Percentiles rank a stretch among this genome's conserved stretches.
Conservation (phyloP, 176 grass and related monocot genomes). For the Metroxylon sagu region DNA sequence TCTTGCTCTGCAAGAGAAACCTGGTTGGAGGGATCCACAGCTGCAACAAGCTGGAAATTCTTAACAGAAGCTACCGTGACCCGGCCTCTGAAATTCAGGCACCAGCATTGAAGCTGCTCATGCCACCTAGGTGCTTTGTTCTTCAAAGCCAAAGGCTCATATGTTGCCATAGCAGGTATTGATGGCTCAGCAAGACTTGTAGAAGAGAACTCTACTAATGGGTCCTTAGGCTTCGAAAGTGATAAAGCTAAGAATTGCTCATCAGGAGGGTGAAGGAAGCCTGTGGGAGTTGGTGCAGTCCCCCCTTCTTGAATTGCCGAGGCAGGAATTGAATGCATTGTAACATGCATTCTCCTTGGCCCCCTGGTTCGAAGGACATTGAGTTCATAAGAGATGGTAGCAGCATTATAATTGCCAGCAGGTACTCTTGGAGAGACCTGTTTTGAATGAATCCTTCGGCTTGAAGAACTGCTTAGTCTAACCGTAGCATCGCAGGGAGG, state of each 20-base stretch:
- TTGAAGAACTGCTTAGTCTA: slow-evolving; percentile 47
- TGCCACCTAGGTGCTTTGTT: slow-evolving; percentile 97
- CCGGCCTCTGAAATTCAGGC: slow-evolving; percentile 94
- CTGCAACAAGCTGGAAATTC: slow-evolving; percentile 93
- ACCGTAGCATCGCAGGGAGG: slow-evolving; percentile 48
- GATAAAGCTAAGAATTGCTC: slow-evolving; percentile 34
- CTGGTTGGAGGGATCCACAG: slow-evolving; percentile 47
- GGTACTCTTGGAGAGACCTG: slow-evolving; percentile 90
- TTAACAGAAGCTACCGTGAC: slow-evolving; percentile 96
- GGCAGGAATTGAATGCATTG: slow-evolving; percentile 70
- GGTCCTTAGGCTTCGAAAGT: slow-evolving; percentile 48
- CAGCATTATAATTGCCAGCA: slow-evolving; percentile 75
- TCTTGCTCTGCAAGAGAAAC: slow-evolving; percentile 58
- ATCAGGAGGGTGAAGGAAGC: slow-evolving; percentile 51
- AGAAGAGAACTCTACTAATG: slow-evolving; percentile 33
- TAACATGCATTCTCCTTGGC: slow-evolving; percentile 92
- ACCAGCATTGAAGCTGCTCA: slow-evolving; percentile 98
- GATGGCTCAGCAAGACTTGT: slow-evolving; percentile 35
- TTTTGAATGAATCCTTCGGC: slow-evolving; percentile 66
- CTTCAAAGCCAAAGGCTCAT: slow-evolving; percentile 58
- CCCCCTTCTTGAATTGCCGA: slow-evolving; percentile 60
- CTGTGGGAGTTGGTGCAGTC: slow-evolving; percentile 62
- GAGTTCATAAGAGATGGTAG: slow-evolving; percentile 76
- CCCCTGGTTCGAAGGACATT: slow-evolving; percentile 90
- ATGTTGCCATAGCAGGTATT: slow-evolving; percentile 8